Evolutionary conservation across 495 filamentous ascomycete genomes (phyloP).

Genomic region (Letharia lupina): DNA sequence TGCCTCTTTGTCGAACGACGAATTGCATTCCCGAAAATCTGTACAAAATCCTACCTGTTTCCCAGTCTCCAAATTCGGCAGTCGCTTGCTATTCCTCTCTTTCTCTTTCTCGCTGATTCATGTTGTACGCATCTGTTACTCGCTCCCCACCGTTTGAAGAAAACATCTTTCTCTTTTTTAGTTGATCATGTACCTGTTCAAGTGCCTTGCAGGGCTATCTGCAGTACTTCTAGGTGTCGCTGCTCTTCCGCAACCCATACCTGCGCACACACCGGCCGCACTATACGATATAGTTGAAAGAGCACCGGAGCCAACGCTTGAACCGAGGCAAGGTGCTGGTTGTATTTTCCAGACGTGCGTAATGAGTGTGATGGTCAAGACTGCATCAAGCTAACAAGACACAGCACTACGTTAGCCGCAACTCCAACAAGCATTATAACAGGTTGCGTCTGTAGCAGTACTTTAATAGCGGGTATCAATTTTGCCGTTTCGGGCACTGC

Average conservation of each 20-base stretch:
- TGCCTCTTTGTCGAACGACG: background rate
- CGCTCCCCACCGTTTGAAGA: background rate
- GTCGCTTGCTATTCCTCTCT: background rate
- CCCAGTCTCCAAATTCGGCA: background rate
- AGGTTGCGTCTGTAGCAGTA: background rate
- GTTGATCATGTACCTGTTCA: background rate
- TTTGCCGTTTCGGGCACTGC: background rate
- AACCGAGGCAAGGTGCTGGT: background rate
- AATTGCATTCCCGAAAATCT: background rate
- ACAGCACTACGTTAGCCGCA: background rate
- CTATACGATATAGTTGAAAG: background rate
- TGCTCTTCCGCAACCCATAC: background rate
- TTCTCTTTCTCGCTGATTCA: background rate
- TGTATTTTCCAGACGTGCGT: background rate
- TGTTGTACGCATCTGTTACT: background rate
- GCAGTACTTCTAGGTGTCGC: background rate
- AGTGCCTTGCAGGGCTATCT: background rate
- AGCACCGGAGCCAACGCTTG: background rate
- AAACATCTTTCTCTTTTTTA: background rate
- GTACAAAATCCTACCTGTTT: background rate
- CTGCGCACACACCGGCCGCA: background rate
- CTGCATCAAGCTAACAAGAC: background rate
- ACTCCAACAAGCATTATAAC: background rate
- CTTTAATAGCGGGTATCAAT: background rate
- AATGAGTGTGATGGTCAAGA: background rate